A percentile compares a stretch with the other conserved stretches of the same genome.
These are phyloP conservation scores for Clonostachys rosea DNA, from an alignment of 2,329 filamentous ascomycete species.

Conservation along the genomic window DNA sequence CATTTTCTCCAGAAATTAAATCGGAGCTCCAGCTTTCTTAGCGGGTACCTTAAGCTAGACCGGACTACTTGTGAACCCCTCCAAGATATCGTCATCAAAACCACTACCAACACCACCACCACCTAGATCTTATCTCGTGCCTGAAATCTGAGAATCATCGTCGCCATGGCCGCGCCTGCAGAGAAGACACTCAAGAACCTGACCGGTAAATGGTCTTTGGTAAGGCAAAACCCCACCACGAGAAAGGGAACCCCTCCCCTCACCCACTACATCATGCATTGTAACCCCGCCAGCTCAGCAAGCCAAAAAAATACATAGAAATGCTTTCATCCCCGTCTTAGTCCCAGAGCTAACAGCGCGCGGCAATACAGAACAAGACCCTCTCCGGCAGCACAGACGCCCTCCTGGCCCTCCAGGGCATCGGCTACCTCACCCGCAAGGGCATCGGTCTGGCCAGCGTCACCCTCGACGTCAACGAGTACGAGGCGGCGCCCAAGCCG, in stretches of 20 bases:
- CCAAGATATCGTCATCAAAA: no score
- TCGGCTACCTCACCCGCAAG: slow-evolving; percentile 70
- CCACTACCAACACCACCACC: no score
- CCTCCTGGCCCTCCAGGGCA: slow-evolving; percentile 67
- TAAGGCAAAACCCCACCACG: slow-evolving; percentile 28
- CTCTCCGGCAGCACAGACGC: slow-evolving; percentile 66
- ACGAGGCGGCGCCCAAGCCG: slow-evolving; percentile 34
- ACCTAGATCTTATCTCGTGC: no score
- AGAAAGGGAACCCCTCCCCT: neutral
- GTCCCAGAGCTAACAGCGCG: no score
- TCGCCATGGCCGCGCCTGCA: slow-evolving; percentile 66
- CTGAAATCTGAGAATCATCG: neutral
- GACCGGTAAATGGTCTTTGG: slow-evolving; percentile 66
- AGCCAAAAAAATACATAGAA: neutral
- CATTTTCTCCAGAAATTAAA: no score
- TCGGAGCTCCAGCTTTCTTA: no score
- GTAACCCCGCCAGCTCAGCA: neutral
- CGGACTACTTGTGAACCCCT: no score
- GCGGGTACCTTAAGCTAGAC: no score
- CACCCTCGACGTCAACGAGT: slow-evolving; percentile 58
- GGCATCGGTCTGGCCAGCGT: slow-evolving; percentile 66
- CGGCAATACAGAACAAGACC: slow-evolving; percentile 59
- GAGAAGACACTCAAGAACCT: slow-evolving; percentile 64
- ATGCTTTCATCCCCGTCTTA: neutral
- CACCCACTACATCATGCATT: neutral